Evolutionary conservation across 805 yeast species (phyloP).

Genomic region (Candida yuanshanica): DNA sequence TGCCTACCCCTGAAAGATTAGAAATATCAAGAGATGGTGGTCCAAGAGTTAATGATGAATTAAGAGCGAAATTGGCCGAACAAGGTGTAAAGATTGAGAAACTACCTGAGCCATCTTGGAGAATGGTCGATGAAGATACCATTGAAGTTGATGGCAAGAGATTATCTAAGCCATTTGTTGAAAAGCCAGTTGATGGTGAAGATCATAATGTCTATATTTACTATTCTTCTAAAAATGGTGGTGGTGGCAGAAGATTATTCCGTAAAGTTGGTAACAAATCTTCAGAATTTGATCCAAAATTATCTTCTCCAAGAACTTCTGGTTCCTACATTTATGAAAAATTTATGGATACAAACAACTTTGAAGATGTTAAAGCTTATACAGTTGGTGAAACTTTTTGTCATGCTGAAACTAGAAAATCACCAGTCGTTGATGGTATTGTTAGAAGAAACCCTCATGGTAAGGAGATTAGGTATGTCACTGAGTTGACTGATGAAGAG

Average conservation of each 20-base stretch:
- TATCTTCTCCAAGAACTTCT: slow-evolving; percentile 69
- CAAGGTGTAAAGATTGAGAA: slow-evolving; percentile 48
- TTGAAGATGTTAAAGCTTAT: slow-evolving; percentile 97
- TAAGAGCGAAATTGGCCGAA: slow-evolving; percentile 50
- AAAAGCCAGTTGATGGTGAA: slow-evolving; percentile 98
- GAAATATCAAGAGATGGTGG: slow-evolving; percentile 97
- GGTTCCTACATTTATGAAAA: slow-evolving; percentile 91
- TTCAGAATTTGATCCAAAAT: slow-evolving; percentile 86
- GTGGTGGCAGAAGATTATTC: slow-evolving; percentile 93
- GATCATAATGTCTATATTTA: slow-evolving; percentile 95
- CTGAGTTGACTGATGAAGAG: slow-evolving; percentile 72
- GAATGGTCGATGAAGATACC: slow-evolving; percentile 85
- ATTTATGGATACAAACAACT: slow-evolving; percentile 96
- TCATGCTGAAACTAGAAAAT: slow-evolving; percentile 97
- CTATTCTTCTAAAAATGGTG: slow-evolving; percentile 84
- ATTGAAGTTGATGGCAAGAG: slow-evolving; percentile 65
- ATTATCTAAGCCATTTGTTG: slow-evolving; percentile 88
- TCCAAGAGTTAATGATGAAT: slow-evolving; percentile 70
- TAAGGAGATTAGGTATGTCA: slow-evolving; percentile 87
- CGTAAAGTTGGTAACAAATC: slow-evolving; percentile 96
- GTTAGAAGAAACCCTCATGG: slow-evolving; percentile 97
- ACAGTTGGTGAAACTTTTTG: slow-evolving; percentile 90
- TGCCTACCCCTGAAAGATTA: slow-evolving; percentile 83
- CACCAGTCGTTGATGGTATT: slow-evolving; percentile 99
- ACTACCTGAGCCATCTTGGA: slow-evolving; percentile 68